Evolutionary conservation across 345 rosid species (phyloP), one percentile per base, ranked within the genome.

Genomic region (Citrus mangshanensis): DNA sequence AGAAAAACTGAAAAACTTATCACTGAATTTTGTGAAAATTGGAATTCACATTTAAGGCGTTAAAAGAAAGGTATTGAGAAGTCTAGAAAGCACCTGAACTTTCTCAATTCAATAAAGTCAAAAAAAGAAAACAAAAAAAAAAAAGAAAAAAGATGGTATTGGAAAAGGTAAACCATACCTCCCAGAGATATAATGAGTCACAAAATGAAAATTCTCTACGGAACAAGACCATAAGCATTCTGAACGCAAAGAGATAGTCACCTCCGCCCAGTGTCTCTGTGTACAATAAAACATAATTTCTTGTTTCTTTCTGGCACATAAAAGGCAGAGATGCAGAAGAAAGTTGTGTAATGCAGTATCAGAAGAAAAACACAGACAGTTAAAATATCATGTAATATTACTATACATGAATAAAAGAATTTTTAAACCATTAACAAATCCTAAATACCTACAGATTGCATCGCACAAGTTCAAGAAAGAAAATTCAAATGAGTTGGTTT

Each of bases 101-200:
- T 30, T 55, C 14, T 28, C 49, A 8, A 14, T 25, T 75, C 65
- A 51, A 21, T 24, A n/a, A 68, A 77, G 55, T 32, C n/a, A 28
- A 73, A 68, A 40, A 12, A 37, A 64, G 55, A 12, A 42, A 2
- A 78, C n/a, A 73, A 68, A 40, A 12, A 37, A 28, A 73, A 68
- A 40, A 12, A 37, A 64, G 55, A 12, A 42, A 2, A 78, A 59
- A 60, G 59, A 60, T 16, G 56, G 37, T 2, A 73, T 55, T 59
- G 62, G 75, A 72, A 28, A 76, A 13, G 59, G 49, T 75, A 73
- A 81, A 67, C 0, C 22, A 76, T 92, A 93, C 99, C 99, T 96
- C 99, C 99, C 99, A 96, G 24, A 96, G 94, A 86, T 94, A 96
- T 79, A 96, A 88, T 1, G 98, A 94, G 82, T 96, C 99, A 9